phyloP scores from a whole-genome alignment of 768 basidiomycete genomes.

The Lactarius pseudohatsudake region DNA sequence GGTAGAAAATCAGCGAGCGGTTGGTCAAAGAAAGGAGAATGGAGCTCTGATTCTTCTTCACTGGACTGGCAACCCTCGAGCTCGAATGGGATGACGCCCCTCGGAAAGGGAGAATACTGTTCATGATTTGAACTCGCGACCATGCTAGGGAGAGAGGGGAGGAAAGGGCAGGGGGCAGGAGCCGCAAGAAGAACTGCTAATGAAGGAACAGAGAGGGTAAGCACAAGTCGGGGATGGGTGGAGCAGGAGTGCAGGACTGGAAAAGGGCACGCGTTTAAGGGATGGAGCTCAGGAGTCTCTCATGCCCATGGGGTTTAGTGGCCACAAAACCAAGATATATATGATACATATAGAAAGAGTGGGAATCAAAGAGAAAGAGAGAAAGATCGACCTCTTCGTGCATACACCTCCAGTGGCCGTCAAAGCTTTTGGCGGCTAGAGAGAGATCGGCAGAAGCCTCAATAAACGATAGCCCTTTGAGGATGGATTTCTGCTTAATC shows the following conservation, averaged over 20 bases:
- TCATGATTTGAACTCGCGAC: constrained; percentile 56
- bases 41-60: constrained; percentile 73
- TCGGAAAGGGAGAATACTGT: constrained; percentile 57
- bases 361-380: background rate
- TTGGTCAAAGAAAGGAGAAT: constrained; percentile 68
- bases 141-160: constrained; percentile 42
- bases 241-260: constrained; percentile 34
- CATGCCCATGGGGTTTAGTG: constrained; percentile 21
- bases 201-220: constrained; percentile 35
- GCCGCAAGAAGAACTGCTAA: constrained; percentile 32
- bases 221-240: constrained; percentile 34
- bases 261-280: constrained; percentile 28
- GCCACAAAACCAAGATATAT: constrained; percentile 15
- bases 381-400: constrained; percentile 1
- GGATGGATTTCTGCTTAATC: background rate
- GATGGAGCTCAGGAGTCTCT: constrained; percentile 14
- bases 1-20: constrained; percentile 40
- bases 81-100: constrained; percentile 48
- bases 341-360: constrained; percentile 9
- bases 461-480: background rate
- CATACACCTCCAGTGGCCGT: constrained; percentile 17
- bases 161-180: constrained; percentile 30
- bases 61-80: constrained; percentile 65
- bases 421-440: background rate
- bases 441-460: background rate